Conservation (phyloP, 169 alveolate species). For the Theileria orientalis region DNA sequence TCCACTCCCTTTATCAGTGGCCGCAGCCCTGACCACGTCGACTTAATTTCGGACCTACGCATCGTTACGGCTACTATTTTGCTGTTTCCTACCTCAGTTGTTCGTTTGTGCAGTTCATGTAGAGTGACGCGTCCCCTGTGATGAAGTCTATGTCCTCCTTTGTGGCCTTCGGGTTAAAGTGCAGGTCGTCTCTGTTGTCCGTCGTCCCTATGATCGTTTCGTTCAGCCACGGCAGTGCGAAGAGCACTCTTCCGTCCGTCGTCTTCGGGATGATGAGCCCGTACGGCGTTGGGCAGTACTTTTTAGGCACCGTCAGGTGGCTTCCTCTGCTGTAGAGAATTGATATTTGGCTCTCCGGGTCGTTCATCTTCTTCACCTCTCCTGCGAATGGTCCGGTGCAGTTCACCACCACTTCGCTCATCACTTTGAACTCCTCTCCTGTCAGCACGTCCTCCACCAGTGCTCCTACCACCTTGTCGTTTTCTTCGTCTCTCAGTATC, state of each 20-base stretch:
- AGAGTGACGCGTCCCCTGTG: constrained; percentile 73
- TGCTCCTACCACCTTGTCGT: constrained; percentile 80
- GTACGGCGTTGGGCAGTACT: constrained; percentile 75
- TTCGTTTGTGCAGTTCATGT: constrained; percentile 63
- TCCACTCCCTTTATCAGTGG: constrained; percentile 50
- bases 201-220: constrained; percentile 88
- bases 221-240: constrained; percentile 85
- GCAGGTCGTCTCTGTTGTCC: constrained; percentile 78
- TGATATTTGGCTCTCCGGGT: constrained; percentile 52
- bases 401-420: constrained; percentile 86
- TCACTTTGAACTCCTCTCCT: constrained; percentile 78
- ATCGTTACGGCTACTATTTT: constrained; percentile 62
- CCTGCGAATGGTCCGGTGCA: constrained; percentile 87
- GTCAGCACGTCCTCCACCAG: constrained; percentile 76
- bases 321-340: constrained; percentile 72
- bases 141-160: constrained; percentile 82
- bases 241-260: constrained; percentile 90
- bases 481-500: constrained; percentile 75
- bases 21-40: constrained; percentile 47
- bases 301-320: constrained; percentile 81
- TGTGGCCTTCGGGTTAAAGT: constrained; percentile 70
- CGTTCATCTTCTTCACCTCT: constrained; percentile 68
- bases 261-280: constrained; percentile 90
- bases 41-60: constrained; percentile 53
- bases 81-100: constrained; percentile 61